Evolutionary conservation across 2,329 filamentous ascomycete species (phyloP).

Genomic region (Colletotrichum abscissum): DNA sequence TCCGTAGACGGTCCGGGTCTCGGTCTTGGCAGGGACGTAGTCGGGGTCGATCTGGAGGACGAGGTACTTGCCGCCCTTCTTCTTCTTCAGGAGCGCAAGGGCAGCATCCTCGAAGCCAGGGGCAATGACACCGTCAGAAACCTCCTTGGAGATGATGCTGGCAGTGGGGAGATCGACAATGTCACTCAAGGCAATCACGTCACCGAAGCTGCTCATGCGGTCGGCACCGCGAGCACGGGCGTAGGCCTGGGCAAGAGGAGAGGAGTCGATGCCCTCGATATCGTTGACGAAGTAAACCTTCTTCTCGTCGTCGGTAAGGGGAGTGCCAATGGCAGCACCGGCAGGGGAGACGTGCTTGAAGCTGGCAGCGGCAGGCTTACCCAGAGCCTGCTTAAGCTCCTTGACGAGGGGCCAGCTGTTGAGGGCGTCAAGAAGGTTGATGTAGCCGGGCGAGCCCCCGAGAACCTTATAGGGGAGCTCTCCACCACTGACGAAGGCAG

Average conservation of each 20-base stretch:
- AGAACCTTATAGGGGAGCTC: conserved; percentile 95
- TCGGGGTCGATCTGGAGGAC: conserved; percentile 93
- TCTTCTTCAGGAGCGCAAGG: conserved; percentile 92
- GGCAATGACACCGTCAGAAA: conserved; percentile 96
- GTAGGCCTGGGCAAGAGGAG: conserved; percentile 91
- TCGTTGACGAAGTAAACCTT: conserved; percentile 99
- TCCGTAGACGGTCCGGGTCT: conserved; percentile 90
- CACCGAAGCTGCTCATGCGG: conserved; percentile 98
- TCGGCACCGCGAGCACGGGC: conserved; percentile 95
- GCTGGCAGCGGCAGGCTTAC: conserved; percentile 90
- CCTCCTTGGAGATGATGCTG: conserved; percentile 97
- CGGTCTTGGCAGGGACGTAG: conserved; percentile 83
- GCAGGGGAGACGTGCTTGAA: conserved; percentile 99
- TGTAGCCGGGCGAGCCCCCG: conserved; percentile 90
- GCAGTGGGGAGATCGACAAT: conserved; percentile 92
- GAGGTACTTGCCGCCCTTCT: conserved; percentile 98
- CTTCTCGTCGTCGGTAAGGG: conserved; percentile 86
- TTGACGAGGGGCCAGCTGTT: conserved; percentile 98
- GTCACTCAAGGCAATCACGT: conserved; percentile 93
- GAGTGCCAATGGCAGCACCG: conserved; percentile 92
- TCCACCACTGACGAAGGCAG: conserved; percentile 79
- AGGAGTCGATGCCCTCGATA: conserved; percentile 88
- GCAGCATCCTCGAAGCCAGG: conserved; percentile 87
- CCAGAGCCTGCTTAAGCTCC: conserved; percentile 90
- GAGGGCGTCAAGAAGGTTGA: conserved; percentile 95